Conservation (phyloP, 805 yeast genomes). For the Wickerhamiella nectarea region DNA sequence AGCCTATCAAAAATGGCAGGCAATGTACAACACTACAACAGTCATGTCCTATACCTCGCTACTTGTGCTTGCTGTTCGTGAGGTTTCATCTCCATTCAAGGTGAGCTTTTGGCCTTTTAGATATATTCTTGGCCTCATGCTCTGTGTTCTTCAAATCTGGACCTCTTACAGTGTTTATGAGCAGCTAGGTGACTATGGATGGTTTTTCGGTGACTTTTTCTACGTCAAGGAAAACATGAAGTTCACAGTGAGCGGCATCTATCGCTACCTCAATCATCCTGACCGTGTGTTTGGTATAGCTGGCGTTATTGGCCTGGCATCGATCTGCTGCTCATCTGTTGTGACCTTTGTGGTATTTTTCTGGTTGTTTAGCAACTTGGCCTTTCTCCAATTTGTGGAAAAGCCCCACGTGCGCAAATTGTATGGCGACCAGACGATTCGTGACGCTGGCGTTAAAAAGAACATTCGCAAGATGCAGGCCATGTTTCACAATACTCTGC, state of each 20-base stretch:
- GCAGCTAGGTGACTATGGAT: conserved; percentile 71
- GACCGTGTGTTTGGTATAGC: conserved; percentile 67
- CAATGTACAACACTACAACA: conserved; percentile 39
- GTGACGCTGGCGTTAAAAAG: conserved; percentile 35
- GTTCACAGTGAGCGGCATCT: conserved; percentile 66
- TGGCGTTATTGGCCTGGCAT: conserved; percentile 61
- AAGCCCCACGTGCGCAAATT: conserved; percentile 63
- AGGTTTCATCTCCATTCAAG: conserved; percentile 19
- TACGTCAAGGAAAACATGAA: conserved; percentile 36
- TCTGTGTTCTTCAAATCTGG: conserved; percentile 51
- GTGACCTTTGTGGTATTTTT: conserved; percentile 41
- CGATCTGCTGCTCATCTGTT: conserved; percentile 39
- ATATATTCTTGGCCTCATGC: conserved; percentile 42
- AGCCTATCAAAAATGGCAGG: conserved; percentile 63
- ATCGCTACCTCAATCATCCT: conserved; percentile 70
- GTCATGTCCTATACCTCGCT: conserved; percentile 47
- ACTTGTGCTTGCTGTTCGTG: conserved; percentile 25
- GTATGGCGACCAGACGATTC: conserved; percentile 44
- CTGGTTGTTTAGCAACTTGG: conserved; percentile 54
- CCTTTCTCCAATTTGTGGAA: conserved; percentile 61
- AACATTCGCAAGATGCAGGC: conserved; percentile 21
- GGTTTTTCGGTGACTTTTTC: conserved; percentile 83
- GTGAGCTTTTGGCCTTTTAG: conserved; percentile 33
- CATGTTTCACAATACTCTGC: conserved; percentile 21
- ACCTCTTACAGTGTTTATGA: conserved; percentile 54